Base-by-base conservation (phyloP, 306 rosid species). In the Rosa rugosa region DNA sequence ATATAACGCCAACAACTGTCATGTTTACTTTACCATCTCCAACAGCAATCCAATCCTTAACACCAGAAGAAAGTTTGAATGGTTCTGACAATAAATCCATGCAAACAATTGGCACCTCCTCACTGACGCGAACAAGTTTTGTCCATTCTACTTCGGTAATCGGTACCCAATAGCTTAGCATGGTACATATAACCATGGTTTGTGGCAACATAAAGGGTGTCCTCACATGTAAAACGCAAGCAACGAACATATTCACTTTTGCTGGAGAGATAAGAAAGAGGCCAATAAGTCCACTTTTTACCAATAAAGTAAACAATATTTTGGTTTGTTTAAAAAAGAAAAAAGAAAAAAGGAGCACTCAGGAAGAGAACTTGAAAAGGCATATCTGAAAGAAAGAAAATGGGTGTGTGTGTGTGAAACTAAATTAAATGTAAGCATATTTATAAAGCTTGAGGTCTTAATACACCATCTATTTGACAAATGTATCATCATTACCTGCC, bases 171-270 rank as follows among this genome's bases (percentile, higher is more conserved):
- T 76, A 92, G 82, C 83, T 87, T 88, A 76, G 91, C 93, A 88
- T 86, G 89, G 84, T 92, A 92, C 40, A 95, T 77, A 85, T 86
- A 92, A 78, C 99, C 98, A 65, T 80, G 85, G 80, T 95, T 95
- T 70, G 98, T 92, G 71, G 96, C 92, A 79, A 90, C 90, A 53
- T 91, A 95, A 79, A 92, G 91, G 63, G 90, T 81, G 78, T 83
- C 90, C 86, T 92, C 94, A 79, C 72, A 45, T 67, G 91, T 80
- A 66, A 92, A 93, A 68, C 23, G 84, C 90, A 95, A 76, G 86
- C 98, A 88, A 70, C 96, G 94, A 69, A 95, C 97, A 67, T 95
- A 95, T 87, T 95, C 98, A 77, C 99, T 95, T 90, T 91, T 95
- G 87, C 99, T 95, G 92, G 89, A 89, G 81, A 82, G 69, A 74